These are phyloP conservation scores for Exophiala oligosperma DNA, from an alignment of 2,329 filamentous ascomycete genomes.

Conservation along the genomic window DNA sequence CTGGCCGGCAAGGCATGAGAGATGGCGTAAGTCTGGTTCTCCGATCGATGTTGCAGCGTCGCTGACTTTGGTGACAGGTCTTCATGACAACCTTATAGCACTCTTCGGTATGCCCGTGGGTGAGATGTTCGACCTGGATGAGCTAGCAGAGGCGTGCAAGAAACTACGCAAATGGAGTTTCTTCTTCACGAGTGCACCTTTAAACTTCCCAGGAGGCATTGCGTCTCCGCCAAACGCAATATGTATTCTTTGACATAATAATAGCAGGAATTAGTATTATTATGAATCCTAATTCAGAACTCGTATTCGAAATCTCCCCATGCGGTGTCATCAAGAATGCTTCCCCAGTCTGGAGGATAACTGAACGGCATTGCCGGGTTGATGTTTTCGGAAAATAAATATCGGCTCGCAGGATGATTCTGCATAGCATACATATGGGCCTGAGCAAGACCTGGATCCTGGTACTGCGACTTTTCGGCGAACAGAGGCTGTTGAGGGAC, in stretches of 20 bases:
- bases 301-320: slow-evolving; percentile 25
- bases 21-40: slow-evolving; percentile 9
- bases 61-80: slow-evolving; percentile 16
- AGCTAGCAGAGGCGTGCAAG: slow-evolving; percentile 36
- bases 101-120: slow-evolving; percentile 31
- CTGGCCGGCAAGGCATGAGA: slow-evolving; percentile 49
- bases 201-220: slow-evolving; percentile 43
- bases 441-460: slow-evolving; percentile 17
- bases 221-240: slow-evolving; percentile 36
- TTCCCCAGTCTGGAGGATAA: slow-evolving; percentile 18
- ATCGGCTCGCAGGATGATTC: slow-evolving; percentile 2
- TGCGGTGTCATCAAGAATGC: slow-evolving; percentile 18
- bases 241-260: slow-evolving; percentile 20
- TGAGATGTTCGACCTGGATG: slow-evolving; percentile 39
- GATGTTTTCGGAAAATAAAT: slow-evolving; percentile 11
- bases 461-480: slow-evolving; percentile 11
- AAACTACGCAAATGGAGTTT: slow-evolving; percentile 40
- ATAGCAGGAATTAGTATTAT: neutral
- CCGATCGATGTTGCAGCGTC: too few species aligned
- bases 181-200: slow-evolving; percentile 44
- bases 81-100: slow-evolving; percentile 28
- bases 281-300: slow-evolving; percentile 3
- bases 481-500: neutral
- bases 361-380: slow-evolving; percentile 14
- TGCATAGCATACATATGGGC: slow-evolving; percentile 16